phyloP scores from a whole-genome alignment of 306 rosid genomes.

The Pyrus pyrifolia region DNA sequence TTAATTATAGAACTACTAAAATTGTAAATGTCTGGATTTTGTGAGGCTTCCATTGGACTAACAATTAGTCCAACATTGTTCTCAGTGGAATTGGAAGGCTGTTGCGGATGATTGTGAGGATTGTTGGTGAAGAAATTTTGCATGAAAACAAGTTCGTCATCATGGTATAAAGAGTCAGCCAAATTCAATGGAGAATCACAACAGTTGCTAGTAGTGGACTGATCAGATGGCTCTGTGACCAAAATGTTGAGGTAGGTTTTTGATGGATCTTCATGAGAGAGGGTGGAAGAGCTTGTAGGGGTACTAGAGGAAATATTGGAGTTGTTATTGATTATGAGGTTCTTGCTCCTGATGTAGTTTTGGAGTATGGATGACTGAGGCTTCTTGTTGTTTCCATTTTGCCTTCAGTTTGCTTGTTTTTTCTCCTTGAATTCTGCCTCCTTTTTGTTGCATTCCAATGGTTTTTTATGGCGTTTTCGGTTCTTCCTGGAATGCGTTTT shows the following conservation, averaged over 20 bases:
- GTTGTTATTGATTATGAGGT: not conserved
- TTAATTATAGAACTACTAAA: not conserved
- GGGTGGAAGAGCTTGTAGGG: conserved; percentile 6
- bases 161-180: conserved; percentile 7
- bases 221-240: conserved; percentile 27
- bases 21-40: not conserved
- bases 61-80: not conserved
- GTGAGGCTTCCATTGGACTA: not conserved
- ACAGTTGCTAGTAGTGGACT: not conserved
- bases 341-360: conserved; percentile 52
- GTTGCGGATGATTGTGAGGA: not conserved
- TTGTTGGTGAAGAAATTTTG: conserved; percentile 33
- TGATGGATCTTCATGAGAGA: not conserved
- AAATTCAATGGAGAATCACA: conserved; percentile 20
- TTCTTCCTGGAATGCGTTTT: conserved; percentile 64
- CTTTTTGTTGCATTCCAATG: conserved; percentile 95
- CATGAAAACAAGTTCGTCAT: conserved; percentile 65
- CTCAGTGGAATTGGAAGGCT: not conserved
- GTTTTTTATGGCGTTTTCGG: conserved; percentile 82
- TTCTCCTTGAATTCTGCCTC: conserved; percentile 74
- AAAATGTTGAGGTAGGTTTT: not conserved
- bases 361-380: conserved; percentile 49
- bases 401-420: conserved; percentile 37
- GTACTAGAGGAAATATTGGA: not conserved
- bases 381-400: conserved; percentile 8